Percentiles rank a stretch among this genome's conserved stretches.
Evolutionary conservation across 2,329 filamentous ascomycete genomes (phyloP).

Genomic region (Colletotrichum sp.): DNA sequence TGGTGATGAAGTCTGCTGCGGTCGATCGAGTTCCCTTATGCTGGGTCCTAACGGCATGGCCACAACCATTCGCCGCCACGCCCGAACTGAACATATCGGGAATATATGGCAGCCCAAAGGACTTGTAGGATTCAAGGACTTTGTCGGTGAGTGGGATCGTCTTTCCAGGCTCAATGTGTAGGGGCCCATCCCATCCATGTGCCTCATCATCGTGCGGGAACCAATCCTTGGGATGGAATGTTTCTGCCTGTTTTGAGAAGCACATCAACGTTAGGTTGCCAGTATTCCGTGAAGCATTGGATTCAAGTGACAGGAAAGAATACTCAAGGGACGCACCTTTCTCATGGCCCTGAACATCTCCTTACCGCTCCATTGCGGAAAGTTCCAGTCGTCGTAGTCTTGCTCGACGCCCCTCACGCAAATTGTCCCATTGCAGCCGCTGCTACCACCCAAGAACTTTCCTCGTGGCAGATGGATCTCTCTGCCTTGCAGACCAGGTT

Average conservation of each 20-base stretch:
- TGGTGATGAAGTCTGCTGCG: background rate
- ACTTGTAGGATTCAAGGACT: background rate
- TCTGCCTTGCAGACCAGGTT: background rate
- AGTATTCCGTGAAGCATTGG: too few relatives aligned
- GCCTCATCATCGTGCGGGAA: background rate
- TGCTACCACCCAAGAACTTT: background rate
- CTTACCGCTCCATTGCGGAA: background rate
- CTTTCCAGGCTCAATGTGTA: background rate
- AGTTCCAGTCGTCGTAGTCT: background rate
- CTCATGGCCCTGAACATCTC: background rate
- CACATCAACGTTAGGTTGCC: too few relatives aligned
- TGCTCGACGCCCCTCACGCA: background rate
- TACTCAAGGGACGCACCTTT: too few relatives aligned
- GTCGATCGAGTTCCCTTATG: background rate
- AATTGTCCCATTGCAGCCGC: background rate
- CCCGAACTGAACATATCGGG: background rate
- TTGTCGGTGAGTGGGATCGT: background rate
- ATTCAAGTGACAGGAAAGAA: too few relatives aligned
- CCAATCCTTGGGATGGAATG: background rate
- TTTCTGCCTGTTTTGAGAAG: background rate
- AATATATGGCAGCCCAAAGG: background rate
- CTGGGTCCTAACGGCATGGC: background rate
- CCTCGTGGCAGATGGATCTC: background rate
- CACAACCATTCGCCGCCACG: background rate
- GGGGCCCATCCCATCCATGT: background rate